Evolutionary conservation across 83 land plant genomes (phyloP).

Genomic region (Isoetes engelmannii): DNA sequence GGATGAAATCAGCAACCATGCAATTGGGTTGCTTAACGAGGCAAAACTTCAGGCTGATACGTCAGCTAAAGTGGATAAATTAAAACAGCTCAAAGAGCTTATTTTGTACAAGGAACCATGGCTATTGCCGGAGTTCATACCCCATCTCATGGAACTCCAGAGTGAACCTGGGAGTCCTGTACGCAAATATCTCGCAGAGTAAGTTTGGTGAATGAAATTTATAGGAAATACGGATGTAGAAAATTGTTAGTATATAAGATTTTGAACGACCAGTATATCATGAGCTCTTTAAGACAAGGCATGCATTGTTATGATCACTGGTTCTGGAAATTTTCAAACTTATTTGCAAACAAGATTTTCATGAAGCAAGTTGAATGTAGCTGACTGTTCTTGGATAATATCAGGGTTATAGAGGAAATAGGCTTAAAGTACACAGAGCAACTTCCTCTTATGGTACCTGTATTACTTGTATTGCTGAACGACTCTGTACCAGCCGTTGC

Average conservation of each 20-base stretch:
- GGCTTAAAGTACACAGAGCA: constrained; percentile 58
- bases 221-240: neutral
- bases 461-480: constrained; percentile 44
- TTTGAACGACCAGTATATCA: neutral
- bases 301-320: neutral
- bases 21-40: constrained; percentile 36
- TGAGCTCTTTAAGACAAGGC: neutral
- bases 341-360: neutral
- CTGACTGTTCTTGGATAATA: neutral
- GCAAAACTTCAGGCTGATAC: constrained; percentile 37
- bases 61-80: constrained; percentile 41
- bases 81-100: constrained; percentile 49
- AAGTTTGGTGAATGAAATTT: constrained; percentile 14
- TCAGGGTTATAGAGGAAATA: constrained; percentile 83
- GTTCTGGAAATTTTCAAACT: neutral
- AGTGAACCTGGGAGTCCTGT: constrained; percentile 56
- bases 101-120: constrained; percentile 40
- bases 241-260: neutral
- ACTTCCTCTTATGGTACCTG: constrained; percentile 66
- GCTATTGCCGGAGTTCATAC: constrained; percentile 54
- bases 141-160: constrained; percentile 51
- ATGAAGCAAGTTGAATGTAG: neutral
- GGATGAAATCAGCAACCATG: constrained; percentile 31
- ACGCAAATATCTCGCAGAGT: constrained; percentile 61
- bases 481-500: constrained; percentile 84